phyloP scores from a whole-genome alignment of 345 rosid genomes.

The Orychophragmus violaceus region DNA sequence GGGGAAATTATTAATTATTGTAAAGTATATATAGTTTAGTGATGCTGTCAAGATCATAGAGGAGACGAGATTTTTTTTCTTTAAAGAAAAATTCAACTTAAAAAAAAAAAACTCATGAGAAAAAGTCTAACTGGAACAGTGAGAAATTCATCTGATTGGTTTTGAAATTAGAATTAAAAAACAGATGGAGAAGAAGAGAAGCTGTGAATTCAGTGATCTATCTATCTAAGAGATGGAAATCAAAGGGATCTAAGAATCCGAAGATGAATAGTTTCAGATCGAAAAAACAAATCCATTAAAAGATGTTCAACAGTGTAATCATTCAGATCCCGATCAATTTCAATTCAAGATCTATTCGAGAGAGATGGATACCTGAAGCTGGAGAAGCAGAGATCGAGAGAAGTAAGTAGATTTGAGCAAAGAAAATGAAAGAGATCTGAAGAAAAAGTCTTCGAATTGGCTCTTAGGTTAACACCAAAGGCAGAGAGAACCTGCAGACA shows the following conservation, averaged over 20 bases:
- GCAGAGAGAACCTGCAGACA: conserved; percentile 6
- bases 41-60: neutral
- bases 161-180: neutral
- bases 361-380: neutral
- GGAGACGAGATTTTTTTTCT: neutral
- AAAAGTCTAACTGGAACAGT: conserved; percentile 21
- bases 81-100: too few species aligned
- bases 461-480: neutral
- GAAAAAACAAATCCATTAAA: too few species aligned
- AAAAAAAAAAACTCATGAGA: neutral
- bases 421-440: conserved; percentile 6
- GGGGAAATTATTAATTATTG: too few species aligned
- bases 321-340: neutral
- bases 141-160: neutral
- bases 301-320: neutral
- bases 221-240: neutral
- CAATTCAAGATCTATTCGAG: neutral
- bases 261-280: neutral
- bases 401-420: neutral
- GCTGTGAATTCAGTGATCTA: neutral
- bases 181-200: neutral
- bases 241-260: neutral
- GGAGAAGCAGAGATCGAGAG: too few species aligned
- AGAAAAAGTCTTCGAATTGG: conserved; percentile 4
- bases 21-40: too few species aligned